Conservation (phyloP, 345 rosid species). For the Brassica juncea region DNA sequence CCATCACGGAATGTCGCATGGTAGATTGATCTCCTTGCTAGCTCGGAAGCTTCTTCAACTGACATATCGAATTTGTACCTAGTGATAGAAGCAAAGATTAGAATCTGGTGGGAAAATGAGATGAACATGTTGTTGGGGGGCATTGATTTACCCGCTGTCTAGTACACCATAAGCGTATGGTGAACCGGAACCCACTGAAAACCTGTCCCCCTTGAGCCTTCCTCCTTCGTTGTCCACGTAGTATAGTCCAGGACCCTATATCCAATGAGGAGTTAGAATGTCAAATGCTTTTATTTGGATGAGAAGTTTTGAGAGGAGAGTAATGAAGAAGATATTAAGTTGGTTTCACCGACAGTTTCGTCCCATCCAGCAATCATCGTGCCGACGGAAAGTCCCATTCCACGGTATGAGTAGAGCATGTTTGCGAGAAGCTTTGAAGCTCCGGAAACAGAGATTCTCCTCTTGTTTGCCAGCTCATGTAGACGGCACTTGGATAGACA, state of each 20-base stretch:
- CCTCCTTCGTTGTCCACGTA: slow-evolving; percentile 99
- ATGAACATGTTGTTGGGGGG: background rate
- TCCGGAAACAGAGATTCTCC: slow-evolving; percentile 96
- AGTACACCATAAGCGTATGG: slow-evolving; percentile 98
- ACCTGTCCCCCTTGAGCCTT: slow-evolving; percentile 87
- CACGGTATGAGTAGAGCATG: slow-evolving; percentile 93
- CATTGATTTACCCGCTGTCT: slow-evolving; percentile 69
- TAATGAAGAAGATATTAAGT: background rate
- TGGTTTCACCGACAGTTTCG: slow-evolving; percentile 64
- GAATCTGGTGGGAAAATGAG: background rate
- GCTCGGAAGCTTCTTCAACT: slow-evolving; percentile 86
- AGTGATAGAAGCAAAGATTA: slow-evolving; percentile 3
- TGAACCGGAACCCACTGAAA: slow-evolving; percentile 99
- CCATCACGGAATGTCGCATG: slow-evolving; percentile 99
- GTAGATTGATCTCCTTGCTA: slow-evolving; percentile 94
- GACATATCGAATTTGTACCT: slow-evolving; percentile 89
- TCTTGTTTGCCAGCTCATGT: slow-evolving; percentile 96
- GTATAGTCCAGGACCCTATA: slow-evolving; percentile 95
- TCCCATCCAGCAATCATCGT: slow-evolving; percentile 99
- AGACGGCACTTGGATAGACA: slow-evolving; percentile 75
- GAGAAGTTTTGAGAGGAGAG: too few species aligned
- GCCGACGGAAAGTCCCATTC: slow-evolving; percentile 98
- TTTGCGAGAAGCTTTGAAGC: slow-evolving; percentile 97
- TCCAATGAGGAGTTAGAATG: slow-evolving; percentile 2
- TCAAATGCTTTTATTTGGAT: too few species aligned